Evolutionary conservation across 75 land plant genomes (phyloP).

Genomic region (Cupressus sempervirens): DNA sequence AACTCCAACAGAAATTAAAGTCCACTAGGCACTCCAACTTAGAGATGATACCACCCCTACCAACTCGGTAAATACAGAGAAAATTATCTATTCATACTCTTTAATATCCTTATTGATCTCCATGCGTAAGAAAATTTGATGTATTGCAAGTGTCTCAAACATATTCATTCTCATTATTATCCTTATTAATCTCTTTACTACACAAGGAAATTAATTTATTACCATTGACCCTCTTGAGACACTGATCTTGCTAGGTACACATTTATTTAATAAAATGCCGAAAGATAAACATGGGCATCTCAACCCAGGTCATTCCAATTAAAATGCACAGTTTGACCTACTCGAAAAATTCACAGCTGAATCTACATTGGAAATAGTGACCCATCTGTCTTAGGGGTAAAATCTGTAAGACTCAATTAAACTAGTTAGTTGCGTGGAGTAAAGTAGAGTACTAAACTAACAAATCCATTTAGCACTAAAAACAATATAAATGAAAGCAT

Average conservation of each 20-base stretch:
- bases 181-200: neutral
- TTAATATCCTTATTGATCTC: neutral
- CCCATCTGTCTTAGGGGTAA: too few species aligned
- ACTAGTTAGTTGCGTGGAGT: too few species aligned
- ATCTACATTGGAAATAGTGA: too few species aligned
- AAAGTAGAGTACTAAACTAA: too few species aligned
- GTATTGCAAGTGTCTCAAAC: neutral
- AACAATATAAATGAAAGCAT: too few species aligned
- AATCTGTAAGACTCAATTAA: too few species aligned
- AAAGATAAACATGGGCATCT: neutral
- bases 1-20: neutral
- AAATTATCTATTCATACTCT: neutral
- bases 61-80: neutral
- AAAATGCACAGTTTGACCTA: too few species aligned
- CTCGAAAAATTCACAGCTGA: too few species aligned
- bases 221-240: neutral
- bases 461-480: too few species aligned
- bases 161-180: too few species aligned
- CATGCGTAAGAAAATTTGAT: too few species aligned
- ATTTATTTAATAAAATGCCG: neutral
- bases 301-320: neutral
- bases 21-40: neutral
- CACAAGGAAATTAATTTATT: too few species aligned
- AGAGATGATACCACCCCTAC: neutral
- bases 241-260: neutral